A percentile compares a stretch with the other conserved stretches of the same genome.
Evolutionary conservation across 2,329 filamentous ascomycete species (phyloP).

Genomic region (Domatiomyces catenatus): DNA sequence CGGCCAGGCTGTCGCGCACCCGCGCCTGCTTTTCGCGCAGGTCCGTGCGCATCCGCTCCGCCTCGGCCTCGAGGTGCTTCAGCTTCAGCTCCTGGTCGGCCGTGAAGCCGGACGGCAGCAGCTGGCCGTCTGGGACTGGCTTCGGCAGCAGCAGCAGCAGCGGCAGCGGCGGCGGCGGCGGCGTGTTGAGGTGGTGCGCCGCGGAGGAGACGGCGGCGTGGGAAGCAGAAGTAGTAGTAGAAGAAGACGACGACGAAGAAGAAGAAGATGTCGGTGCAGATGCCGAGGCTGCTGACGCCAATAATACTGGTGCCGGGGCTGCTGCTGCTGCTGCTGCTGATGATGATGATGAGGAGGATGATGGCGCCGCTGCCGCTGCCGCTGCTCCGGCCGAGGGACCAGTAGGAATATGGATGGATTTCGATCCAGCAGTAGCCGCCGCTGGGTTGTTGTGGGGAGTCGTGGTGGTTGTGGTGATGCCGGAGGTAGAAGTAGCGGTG

Average conservation of each 20-base stretch:
- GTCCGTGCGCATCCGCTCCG: constrained; percentile 30
- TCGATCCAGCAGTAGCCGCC: background rate
- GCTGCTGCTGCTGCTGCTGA: too few species aligned
- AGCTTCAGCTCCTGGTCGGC: constrained; percentile 29
- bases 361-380: too few species aligned
- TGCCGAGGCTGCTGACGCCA: too few species aligned
- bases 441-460: constrained; percentile 3
- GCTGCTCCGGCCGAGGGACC: too few species aligned
- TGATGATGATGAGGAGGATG: too few species aligned
- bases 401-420: too few species aligned
- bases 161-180: constrained; percentile 5
- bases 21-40: constrained; percentile 29
- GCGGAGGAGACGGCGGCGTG: background rate
- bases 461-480: constrained; percentile 19
- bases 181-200: constrained; percentile 22
- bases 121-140: constrained; percentile 29
- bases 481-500: background rate
- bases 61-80: constrained; percentile 29
- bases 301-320: too few species aligned
- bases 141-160: constrained; percentile 1
- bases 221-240: too few species aligned
- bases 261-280: too few species aligned
- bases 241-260: too few species aligned
- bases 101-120: constrained; percentile 25
- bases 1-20: constrained; percentile 28